phyloP scores from a whole-genome alignment of 495 filamentous ascomycete species.

The Tuber calosporum region DNA sequence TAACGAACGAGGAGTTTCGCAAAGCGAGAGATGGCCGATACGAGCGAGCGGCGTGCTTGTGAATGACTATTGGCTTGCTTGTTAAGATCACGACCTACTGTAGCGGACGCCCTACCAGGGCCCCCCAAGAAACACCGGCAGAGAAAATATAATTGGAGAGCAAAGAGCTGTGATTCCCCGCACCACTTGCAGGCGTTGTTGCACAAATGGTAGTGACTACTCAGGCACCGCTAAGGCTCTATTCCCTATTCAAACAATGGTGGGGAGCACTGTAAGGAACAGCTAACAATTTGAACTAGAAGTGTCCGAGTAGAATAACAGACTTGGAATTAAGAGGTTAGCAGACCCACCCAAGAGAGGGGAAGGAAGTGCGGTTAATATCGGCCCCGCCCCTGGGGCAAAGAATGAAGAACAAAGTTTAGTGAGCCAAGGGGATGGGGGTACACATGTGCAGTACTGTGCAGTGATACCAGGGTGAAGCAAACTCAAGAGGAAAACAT shows the following conservation, averaged over 20 bases:
- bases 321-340: neutral
- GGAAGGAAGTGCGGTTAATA: neutral
- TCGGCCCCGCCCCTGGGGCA: neutral
- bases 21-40: neutral
- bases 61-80: neutral
- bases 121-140: neutral
- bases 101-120: neutral
- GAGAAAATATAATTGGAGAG: neutral
- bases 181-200: neutral
- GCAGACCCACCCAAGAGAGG: neutral
- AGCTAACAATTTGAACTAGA: neutral
- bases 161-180: neutral
- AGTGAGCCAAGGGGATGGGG: slow-evolving; percentile 6
- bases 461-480: neutral
- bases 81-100: neutral
- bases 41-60: neutral
- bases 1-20: neutral
- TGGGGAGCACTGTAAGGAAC: neutral
- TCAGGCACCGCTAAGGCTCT: neutral
- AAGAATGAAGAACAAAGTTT: no score
- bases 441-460: neutral
- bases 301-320: neutral
- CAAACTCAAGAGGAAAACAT: neutral
- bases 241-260: neutral
- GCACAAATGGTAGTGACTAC: neutral